These are phyloP conservation scores for Phytophthora sp. DNA, from an alignment of 352 stramenopile genomes.

Conservation along the genomic window DNA sequence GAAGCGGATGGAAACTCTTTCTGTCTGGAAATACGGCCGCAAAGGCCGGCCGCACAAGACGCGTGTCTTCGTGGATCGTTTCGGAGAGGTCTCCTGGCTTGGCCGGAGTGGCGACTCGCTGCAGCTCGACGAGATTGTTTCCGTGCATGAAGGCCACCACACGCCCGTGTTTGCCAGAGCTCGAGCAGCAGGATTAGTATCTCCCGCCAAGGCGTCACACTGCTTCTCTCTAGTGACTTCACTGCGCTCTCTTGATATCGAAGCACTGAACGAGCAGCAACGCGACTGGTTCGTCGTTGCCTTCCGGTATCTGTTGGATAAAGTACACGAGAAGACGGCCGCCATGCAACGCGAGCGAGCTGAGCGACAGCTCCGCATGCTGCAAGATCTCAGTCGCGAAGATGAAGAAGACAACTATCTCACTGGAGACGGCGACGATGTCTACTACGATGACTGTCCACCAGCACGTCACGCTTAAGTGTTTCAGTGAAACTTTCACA, in stretches of 20 bases:
- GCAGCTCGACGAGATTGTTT: conserved; percentile 73
- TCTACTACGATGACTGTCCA: conserved; percentile 38
- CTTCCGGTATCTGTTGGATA: conserved; percentile 87
- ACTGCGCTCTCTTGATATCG: conserved; percentile 75
- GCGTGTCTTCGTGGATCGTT: conserved; percentile 80
- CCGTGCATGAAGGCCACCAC: conserved; percentile 59
- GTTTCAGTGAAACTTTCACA: neutral
- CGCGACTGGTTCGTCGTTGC: conserved; percentile 88
- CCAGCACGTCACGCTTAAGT: conserved; percentile 28
- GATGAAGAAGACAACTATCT: conserved; percentile 40
- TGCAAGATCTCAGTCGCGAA: conserved; percentile 70
- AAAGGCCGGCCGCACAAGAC: conserved; percentile 84
- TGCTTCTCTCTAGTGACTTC: conserved; percentile 81
- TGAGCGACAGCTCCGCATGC: conserved; percentile 76
- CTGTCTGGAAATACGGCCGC: conserved; percentile 82
- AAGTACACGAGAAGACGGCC: conserved; percentile 83
- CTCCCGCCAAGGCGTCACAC: conserved; percentile 34
- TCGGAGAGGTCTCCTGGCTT: conserved; percentile 85
- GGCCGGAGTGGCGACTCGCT: conserved; percentile 78
- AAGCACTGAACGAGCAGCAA: conserved; percentile 71
- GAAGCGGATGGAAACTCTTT: conserved; percentile 77
- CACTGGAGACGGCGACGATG: conserved; percentile 34
- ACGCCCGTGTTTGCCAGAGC: conserved; percentile 74
- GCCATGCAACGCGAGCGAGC: conserved; percentile 79
- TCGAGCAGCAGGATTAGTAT: conserved; percentile 37